Evolutionary conservation across 2,329 filamentous ascomycete genomes (phyloP), one percentile per base, ranked within the genome.

Genomic region (Claviceps lovelessii): DNA sequence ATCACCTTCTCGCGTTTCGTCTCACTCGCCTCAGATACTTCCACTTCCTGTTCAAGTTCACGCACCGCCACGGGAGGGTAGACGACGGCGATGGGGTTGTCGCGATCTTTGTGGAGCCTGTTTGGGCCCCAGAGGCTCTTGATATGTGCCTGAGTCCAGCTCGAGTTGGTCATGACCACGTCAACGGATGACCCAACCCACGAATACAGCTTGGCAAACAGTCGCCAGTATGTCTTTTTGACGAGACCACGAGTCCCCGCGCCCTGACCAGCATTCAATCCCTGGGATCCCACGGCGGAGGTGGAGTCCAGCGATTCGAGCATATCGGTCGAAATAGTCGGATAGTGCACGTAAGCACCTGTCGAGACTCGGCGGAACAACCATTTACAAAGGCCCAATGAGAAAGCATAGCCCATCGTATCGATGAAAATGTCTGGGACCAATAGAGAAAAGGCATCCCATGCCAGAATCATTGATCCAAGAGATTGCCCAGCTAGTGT

Each of bases 261-360:
- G 2, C 90, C 91, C 54, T 86, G 78, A 37, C 91, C 90, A 5
- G 90, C 87, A 66, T 97, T 93, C 55, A 95, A 76, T 3, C 91
- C 86, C 70, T 80, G 84, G 54, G 67, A 68, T 15, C 83, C 86
- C 50, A 75, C 78, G 39, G 70, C 58, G 2, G 76, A 78, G 9
- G 67, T 68, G 9, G 86, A 81, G 61, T 90, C 81, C 5, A 96
- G 80, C 19, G 88, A 91, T 28, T 82, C 79, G 4, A 98, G 80
- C 93, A 98, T 98, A 64, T 98, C 93, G 52, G 90, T 98, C 3
- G 90, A 96, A 54, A 98, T 98, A 55, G 91, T 97, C 1, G 93
- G 93, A 67, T 97, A 98, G 72, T 98, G 93, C 1, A 97, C 90
- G 66, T 98, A 98, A 53, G 93, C 90, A 49, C 81, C 90, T 0